Base-by-base conservation (phyloP, 192 early-diverging fungal species). In the Chytriomyces hyalinus region DNA sequence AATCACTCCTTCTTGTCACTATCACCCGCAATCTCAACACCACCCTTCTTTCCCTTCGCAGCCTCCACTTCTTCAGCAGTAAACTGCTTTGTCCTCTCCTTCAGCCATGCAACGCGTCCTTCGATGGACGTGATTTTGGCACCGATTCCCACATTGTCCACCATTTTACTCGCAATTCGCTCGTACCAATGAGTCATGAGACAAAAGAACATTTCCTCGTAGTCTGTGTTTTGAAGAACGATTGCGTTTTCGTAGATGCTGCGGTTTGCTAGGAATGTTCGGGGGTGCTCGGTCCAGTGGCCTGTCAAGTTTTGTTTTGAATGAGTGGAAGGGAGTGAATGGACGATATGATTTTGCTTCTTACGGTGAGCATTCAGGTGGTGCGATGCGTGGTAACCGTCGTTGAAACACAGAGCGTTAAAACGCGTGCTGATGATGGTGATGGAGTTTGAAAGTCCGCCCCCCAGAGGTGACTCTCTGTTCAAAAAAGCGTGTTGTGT, bases 301-400 rank as follows among this genome's bases (percentile, higher is more conserved):
- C 36, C 36, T 36, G 36, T n/a, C 36, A 2, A 36, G 36, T 36
- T 36, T 26, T 36, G 36, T 36, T 36, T 36, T 36, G 36, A 36
- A 36, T 36, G 36, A 36, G 1, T 36, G 0, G 36, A 2, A 2
- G 36, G 36, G 1, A 36, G 36, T 36, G 36, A 2, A 36, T 36
- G 4, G 36, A 36, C 1, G 36, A 1, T 0, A 36, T 36, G 36
- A 36, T 36, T 36, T 4, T 36, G 36, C 3, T 36, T 36, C 36
- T 36, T 36, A 36, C 84, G 75, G 44, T 67, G 45, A 5, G 84
- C 76, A 64, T 85, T 81, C 60, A 85, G 65, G 76, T 85, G 84
- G 78, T 85, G 84, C 15, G 82, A 85, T 43, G 84, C 76, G 67
- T 85, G 84, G 69, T 85, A 85, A 11, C 84, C 84, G 71, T 85